phyloP scores from a whole-genome alignment of 768 basidiomycete species.

The Lactarius hengduanensis region DNA sequence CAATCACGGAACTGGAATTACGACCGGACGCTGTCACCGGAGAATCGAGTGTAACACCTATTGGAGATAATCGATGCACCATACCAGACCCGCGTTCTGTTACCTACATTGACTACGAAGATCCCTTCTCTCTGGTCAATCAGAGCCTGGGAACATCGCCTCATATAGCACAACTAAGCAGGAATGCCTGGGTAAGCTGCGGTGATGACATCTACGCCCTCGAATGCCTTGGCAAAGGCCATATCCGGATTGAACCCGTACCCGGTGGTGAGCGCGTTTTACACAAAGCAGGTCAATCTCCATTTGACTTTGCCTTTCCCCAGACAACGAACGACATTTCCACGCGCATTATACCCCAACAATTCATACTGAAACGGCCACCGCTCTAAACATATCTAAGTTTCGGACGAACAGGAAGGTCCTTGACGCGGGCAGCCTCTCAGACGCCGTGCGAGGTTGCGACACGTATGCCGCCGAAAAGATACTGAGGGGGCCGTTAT shows the following conservation, averaged over 20 bases:
- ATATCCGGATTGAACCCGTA: conserved; percentile 57
- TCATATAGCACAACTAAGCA: conserved; percentile 53
- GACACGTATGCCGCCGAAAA: conserved; percentile 64
- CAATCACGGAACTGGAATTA: conserved; percentile 47
- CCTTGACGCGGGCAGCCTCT: conserved; percentile 52
- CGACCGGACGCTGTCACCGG: conserved; percentile 35
- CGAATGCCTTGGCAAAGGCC: conserved; percentile 69
- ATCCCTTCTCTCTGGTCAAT: conserved; percentile 62
- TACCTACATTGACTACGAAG: conserved; percentile 72
- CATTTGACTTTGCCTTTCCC: not conserved
- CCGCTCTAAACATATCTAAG: conserved; percentile 21
- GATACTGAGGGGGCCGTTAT: conserved; percentile 50
- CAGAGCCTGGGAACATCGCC: conserved; percentile 48
- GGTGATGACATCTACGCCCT: conserved; percentile 70
- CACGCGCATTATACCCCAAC: conserved; percentile 56
- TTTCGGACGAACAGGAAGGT: conserved; percentile 37
- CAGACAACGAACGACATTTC: conserved; percentile 38
- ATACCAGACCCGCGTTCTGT: conserved; percentile 60
- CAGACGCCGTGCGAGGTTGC: conserved; percentile 61
- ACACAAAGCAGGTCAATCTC: not conserved
- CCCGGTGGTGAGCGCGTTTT: conserved; percentile 1
- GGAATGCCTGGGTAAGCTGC: conserved; percentile 77
- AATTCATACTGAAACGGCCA: conserved; percentile 29
- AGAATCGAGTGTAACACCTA: conserved; percentile 26
- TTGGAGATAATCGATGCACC: conserved; percentile 22